phyloP scores from a whole-genome alignment of 306 rosid genomes.

The Mucuna pruriens region DNA sequence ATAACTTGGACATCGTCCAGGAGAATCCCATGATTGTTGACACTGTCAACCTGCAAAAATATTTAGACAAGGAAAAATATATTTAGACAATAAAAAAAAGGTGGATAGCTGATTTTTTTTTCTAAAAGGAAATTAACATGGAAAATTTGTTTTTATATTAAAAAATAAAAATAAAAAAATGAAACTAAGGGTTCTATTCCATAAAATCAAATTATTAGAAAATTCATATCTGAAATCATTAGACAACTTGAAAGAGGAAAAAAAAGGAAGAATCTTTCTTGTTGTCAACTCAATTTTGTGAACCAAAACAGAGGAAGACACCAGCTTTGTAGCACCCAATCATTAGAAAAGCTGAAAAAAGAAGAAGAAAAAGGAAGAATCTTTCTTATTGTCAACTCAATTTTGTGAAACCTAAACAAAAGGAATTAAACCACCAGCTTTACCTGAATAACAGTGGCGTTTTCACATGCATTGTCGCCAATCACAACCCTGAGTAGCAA shows the following conservation, averaged over 20 bases:
- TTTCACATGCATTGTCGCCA: constrained; percentile 74
- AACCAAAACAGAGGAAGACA: neutral
- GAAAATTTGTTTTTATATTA: neutral
- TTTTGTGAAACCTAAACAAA: constrained; percentile 19
- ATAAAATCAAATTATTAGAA: neutral
- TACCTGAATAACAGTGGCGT: constrained; percentile 88
- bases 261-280: neutral
- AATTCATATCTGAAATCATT: too few relatives aligned
- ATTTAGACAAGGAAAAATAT: too few relatives aligned
- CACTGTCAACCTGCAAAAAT: constrained; percentile 78
- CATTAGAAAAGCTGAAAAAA: constrained; percentile 1
- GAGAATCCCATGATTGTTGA: constrained; percentile 90
- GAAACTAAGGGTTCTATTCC: neutral
- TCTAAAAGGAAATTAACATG: neutral
- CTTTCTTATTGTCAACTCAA: constrained; percentile 15
- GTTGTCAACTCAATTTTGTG: constrained; percentile 6
- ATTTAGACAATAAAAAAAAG: neutral
- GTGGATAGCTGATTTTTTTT: neutral
- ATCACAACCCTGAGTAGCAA: constrained; percentile 82
- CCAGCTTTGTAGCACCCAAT: neutral
- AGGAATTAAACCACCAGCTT: constrained; percentile 1
- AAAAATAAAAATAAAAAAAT: neutral
- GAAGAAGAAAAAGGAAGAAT: neutral
- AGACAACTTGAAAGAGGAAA: neutral
- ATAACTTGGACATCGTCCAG: constrained; percentile 91